Base-by-base conservation (phyloP, 257 asterid genomes). In the Solanum arcanum region DNA sequence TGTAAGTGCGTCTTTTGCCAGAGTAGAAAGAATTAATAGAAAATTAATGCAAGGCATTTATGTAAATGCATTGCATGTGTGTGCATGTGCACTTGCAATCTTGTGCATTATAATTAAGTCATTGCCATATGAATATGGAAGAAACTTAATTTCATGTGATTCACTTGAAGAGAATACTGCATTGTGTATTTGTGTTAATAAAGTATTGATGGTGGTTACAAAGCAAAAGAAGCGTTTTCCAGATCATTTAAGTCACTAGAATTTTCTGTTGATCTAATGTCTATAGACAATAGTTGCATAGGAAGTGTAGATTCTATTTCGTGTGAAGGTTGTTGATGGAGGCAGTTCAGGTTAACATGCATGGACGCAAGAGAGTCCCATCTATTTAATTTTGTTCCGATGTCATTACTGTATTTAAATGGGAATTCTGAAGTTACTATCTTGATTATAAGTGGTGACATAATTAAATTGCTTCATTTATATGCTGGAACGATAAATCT, bases 211-310 rank as follows among this genome's bases (percentile, higher is more conserved):
- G 85, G 86, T 89, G 83, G 33, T 31, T 31, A 31, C 33, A 31
- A 31, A 31, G 33, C 33, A 31, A 31, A 31, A 31, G 33, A 31
- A 31, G 92, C 88, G 80, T 88, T 82, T 96, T 88, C 98, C 98
- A 21, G 98, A 94, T 89, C 98, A 95, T 91, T 98, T 90, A 68
- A 97, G 94, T 91, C 98, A 98, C 49, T 98, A 21, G 98, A 97
- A 90, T 97, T 95, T 92, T 92, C 99, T 14, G 99, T 95, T 94
- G 35, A 33, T 33, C 35, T 33, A 33, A 97, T 97, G 90, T 95
- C 99, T 82, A 93, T 97, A 39, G 98, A 97, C 90, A 94, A 97
- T 92, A 94, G 97, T 90, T 94, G 98, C 29, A 73, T 93, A 9
- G 96, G 92, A 91, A 94, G 98, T 91, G 97, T 93, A 74, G 87